Evolutionary conservation across 495 filamentous ascomycete genomes (phyloP), one percentile per base, ranked within the genome.

Genomic region (Xylona heveae): DNA sequence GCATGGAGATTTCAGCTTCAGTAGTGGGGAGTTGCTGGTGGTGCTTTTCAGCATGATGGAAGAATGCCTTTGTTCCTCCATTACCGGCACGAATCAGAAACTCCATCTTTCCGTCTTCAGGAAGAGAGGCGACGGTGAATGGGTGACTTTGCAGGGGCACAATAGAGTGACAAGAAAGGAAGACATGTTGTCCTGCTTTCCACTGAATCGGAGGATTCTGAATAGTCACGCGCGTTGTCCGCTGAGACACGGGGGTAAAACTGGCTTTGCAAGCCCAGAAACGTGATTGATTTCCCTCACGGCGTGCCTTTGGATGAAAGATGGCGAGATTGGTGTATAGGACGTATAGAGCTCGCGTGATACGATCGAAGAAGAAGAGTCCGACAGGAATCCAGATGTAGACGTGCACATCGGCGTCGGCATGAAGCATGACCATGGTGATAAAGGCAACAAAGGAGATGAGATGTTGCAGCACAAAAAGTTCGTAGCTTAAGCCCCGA

Each of bases 401-500:
- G 42, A 56, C 17, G 41, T 54, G 60, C 28, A 51, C 51, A 34
- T 61, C 57, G 4, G 13, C 34, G 2, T 77, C 76, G 0, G 72
- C 57, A 46, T 91, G 81, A 16, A 62, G 39, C 38, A 66, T 68
- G 19, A 84, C 50, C 25, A 74, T 58, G 37, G 59, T 68, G n/a
- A 79, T 52, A 24, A 91, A 74, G 3, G 72, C 56, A 23, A 64
- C 51, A 37, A 73, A 74, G 16, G 69, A 64, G 19, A 74, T 44
- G 14, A 91, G 50, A 42, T 91, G 82, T 42, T 88, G 81, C 3
- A 79, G 34, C 10, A 91, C 73, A 39, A 88, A 91, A 20, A 90
- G 43, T 48, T 90, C 82, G 40, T 90, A 88, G 20, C 61, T 58
- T 48, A 68, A 54, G 1, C 66, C 54, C 9, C 81, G 64, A 19